These are phyloP conservation scores for Trametes cingulata DNA, from an alignment of 768 basidiomycete species.

Conservation along the genomic window DNA sequence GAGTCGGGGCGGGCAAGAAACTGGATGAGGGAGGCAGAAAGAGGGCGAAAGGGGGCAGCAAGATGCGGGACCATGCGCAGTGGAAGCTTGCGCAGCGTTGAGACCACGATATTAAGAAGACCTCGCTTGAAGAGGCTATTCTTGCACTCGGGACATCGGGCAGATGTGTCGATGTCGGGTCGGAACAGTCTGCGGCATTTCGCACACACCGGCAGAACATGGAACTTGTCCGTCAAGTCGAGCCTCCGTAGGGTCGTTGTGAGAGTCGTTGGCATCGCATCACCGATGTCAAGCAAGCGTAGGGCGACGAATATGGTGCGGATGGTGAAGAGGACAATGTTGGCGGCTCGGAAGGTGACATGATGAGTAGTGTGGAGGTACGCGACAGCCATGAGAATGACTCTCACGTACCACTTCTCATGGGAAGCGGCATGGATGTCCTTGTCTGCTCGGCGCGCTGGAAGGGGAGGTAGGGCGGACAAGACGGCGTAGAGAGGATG, in stretches of 20 bases:
- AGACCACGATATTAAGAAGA: too few species aligned
- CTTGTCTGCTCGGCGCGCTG: not conserved
- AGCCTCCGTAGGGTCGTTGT: not conserved
- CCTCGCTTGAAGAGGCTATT: not conserved
- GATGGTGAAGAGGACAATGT: not conserved
- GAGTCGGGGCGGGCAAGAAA: too few species aligned
- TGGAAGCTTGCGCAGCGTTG: not conserved
- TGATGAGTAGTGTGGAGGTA: constrained; percentile 5
- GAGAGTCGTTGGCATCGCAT: constrained; percentile 3
- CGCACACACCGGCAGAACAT: constrained; percentile 1
- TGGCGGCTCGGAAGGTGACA: constrained; percentile 3
- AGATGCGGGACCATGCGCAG: not conserved
- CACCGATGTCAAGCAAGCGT: not conserved
- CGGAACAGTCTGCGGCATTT: not conserved
- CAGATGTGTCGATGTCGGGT: not conserved
- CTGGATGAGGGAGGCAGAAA: too few species aligned
- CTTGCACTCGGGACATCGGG: not conserved
- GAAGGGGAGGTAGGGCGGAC: not conserved
- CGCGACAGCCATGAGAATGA: not conserved
- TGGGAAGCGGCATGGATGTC: not conserved
- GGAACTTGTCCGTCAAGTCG: not conserved
- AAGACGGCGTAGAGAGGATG: too few species aligned
- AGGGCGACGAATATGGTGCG: not conserved
- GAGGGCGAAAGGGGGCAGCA: too few species aligned
- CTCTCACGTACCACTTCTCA: not conserved